phyloP scores from a whole-genome alignment of 352 stramenopile genomes.

The Phytophthora fragariaefolia region DNA sequence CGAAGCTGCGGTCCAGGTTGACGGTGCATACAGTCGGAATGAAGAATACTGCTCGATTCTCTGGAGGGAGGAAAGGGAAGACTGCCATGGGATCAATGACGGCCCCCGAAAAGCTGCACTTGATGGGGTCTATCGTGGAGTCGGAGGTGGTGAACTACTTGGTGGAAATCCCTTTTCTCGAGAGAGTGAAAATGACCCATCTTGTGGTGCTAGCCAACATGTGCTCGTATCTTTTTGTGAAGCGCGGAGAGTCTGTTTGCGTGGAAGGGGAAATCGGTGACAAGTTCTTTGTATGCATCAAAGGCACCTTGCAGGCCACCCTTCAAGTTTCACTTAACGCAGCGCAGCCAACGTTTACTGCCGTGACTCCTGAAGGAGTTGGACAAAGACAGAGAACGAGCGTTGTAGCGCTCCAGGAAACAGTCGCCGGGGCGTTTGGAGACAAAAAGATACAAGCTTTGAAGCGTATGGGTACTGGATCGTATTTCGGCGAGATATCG shows the following conservation, averaged over 20 bases:
- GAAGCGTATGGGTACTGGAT: slow-evolving; percentile 56
- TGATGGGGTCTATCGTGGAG: slow-evolving; percentile 70
- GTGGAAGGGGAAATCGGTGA: slow-evolving; percentile 67
- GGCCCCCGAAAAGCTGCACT: slow-evolving; percentile 62
- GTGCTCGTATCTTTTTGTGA: slow-evolving; percentile 72
- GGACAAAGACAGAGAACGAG: slow-evolving; percentile 16
- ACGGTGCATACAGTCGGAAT: slow-evolving; percentile 27
- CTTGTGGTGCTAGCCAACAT: slow-evolving; percentile 70
- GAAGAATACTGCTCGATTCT: slow-evolving; percentile 68
- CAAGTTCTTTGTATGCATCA: slow-evolving; percentile 77
- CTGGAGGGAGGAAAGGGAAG: slow-evolving; percentile 32
- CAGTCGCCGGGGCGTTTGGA: slow-evolving; percentile 11
- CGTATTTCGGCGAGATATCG: slow-evolving; percentile 82
- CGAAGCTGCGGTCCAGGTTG: slow-evolving; percentile 45
- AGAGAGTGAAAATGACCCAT: slow-evolving; percentile 60
- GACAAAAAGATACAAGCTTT: slow-evolving; percentile 56
- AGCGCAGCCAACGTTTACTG: slow-evolving; percentile 32
- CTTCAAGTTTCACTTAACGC: slow-evolving; percentile 46
- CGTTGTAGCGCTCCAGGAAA: slow-evolving; percentile 22
- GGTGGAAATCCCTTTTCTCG: slow-evolving; percentile 70
- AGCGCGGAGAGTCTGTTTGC: slow-evolving; percentile 55
- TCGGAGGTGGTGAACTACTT: slow-evolving; percentile 75
- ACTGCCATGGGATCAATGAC: slow-evolving; percentile 39
- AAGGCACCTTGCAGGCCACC: slow-evolving; percentile 56
- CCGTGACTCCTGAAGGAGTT: slow-evolving; percentile 8